Percentiles rank a stretch among this genome's conserved stretches.
phyloP scores from a whole-genome alignment of 345 rosid species.

The Camelina sativa region DNA sequence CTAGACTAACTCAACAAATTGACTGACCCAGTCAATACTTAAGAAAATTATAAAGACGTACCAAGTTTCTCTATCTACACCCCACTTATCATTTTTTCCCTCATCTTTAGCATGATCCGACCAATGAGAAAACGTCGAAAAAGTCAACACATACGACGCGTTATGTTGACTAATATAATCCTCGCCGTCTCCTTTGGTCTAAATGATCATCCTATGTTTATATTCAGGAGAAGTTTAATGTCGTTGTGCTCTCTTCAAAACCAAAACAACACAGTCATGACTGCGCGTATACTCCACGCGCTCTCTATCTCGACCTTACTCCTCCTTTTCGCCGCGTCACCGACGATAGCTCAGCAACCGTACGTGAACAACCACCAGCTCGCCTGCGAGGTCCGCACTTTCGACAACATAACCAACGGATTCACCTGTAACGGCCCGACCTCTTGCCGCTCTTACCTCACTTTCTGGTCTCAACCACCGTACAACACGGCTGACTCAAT shows the following conservation, averaged over 20 bases:
- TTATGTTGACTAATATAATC: slow-evolving; percentile 29
- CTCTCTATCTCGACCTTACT: background rate
- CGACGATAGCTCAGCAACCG: slow-evolving; percentile 56
- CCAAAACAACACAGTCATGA: slow-evolving; percentile 7
- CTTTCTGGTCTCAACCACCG: slow-evolving; percentile 64
- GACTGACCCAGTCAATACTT: background rate
- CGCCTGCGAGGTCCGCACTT: slow-evolving; percentile 37
- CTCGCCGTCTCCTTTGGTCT: slow-evolving; percentile 22
- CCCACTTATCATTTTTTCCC: background rate
- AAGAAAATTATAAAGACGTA: background rate
- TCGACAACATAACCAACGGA: slow-evolving; percentile 55
- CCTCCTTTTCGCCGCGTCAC: slow-evolving; percentile 19
- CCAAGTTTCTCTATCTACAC: background rate
- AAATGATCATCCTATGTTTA: background rate
- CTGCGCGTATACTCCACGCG: slow-evolving; percentile 29
- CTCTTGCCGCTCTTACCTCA: slow-evolving; percentile 72
- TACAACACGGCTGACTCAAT: slow-evolving; percentile 53
- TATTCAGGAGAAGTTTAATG: slow-evolving; percentile 14
- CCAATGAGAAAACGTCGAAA: slow-evolving; percentile 13
- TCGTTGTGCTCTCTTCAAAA: background rate
- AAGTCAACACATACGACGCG: slow-evolving; percentile 41
- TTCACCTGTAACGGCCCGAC: slow-evolving; percentile 54
- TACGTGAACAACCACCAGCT: slow-evolving; percentile 70
- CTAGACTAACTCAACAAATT: background rate
- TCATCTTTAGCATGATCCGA: background rate